Evolutionary conservation across 208 protist genomes (phyloP).

Genomic region (Trypanosoma mega): DNA sequence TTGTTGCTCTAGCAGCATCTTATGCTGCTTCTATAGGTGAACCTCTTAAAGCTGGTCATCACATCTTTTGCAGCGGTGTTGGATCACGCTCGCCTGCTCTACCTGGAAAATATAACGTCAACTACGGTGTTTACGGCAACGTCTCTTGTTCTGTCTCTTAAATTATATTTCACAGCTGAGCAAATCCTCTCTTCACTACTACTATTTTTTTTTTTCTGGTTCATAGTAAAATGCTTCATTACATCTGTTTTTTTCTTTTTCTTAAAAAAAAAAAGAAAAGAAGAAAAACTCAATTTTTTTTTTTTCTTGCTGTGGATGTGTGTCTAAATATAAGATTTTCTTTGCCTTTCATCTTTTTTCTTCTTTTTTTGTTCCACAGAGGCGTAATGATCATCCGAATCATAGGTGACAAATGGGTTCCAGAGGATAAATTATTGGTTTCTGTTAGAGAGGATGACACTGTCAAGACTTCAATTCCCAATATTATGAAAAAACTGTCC

Average conservation of each 20-base stretch:
- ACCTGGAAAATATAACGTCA: slow-evolving; percentile 58
- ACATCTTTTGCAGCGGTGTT: slow-evolving; percentile 67
- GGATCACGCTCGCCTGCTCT: slow-evolving; percentile 42
- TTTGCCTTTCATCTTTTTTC: slow-evolving; percentile 4
- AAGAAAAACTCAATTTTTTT: slow-evolving; percentile 6
- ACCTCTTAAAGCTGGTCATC: slow-evolving; percentile 36
- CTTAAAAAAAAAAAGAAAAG: background rate
- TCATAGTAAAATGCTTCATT: background rate
- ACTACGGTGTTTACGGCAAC: slow-evolving; percentile 66
- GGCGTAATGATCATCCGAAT: slow-evolving; percentile 26
- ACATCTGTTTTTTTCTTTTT: background rate
- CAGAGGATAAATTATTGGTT: slow-evolving; percentile 20
- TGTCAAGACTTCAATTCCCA: slow-evolving; percentile 13
- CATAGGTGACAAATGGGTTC: slow-evolving; percentile 27
- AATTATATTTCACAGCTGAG: too few relatives aligned
- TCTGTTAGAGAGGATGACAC: slow-evolving; percentile 16
- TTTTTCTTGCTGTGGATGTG: background rate
- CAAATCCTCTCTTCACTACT: too few relatives aligned
- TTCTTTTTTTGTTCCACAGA: slow-evolving; percentile 8
- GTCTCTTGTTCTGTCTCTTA: slow-evolving; percentile 30
- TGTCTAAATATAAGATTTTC: background rate
- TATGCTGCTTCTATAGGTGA: slow-evolving; percentile 63
- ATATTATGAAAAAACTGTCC: slow-evolving; percentile 28
- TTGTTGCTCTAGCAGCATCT: slow-evolving; percentile 36
- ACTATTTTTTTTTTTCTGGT: background rate